Evolutionary conservation across 768 basidiomycete genomes (phyloP).

Genomic region (Tulasnella sp.): DNA sequence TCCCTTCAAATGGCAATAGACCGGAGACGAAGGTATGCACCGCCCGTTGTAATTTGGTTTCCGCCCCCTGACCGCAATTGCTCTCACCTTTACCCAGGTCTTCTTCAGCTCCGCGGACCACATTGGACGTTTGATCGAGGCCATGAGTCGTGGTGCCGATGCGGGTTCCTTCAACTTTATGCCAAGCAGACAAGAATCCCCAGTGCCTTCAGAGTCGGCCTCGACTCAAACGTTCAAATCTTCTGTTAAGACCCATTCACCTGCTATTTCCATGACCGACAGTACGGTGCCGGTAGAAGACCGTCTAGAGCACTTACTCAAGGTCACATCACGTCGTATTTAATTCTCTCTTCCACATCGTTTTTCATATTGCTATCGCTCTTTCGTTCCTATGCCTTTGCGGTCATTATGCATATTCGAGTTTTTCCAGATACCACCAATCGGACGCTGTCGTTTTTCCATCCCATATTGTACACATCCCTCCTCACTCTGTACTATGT

Average conservation of each 20-base stretch:
- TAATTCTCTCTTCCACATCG: conserved; percentile 34
- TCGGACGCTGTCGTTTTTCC: conserved; percentile 2
- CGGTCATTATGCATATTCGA: neutral
- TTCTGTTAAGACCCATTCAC: neutral
- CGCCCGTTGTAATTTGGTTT: neutral
- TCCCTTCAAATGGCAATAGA: conserved; percentile 37
- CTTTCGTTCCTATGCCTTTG: conserved; percentile 13
- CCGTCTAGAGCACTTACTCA: conserved; percentile 61
- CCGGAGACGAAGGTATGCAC: conserved; percentile 78
- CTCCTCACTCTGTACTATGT: neutral
- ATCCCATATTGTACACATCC: conserved; percentile 7
- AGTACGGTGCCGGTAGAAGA: conserved; percentile 72
- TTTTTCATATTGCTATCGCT: conserved; percentile 31
- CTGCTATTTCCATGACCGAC: conserved; percentile 41
- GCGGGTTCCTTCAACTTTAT: conserved; percentile 78
- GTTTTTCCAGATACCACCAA: conserved; percentile 3
- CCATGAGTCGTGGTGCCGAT: conserved; percentile 74
- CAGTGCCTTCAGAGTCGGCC: conserved; percentile 14
- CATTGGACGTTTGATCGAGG: conserved; percentile 80
- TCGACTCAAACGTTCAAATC: conserved; percentile 22
- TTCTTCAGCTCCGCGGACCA: conserved; percentile 72
- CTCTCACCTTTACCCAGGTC: conserved; percentile 46
- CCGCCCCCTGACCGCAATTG: neutral
- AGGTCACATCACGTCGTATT: conserved; percentile 27
- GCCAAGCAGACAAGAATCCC: conserved; percentile 39